Percentiles rank a stretch among this genome's conserved stretches.
phyloP scores from a whole-genome alignment of 768 basidiomycete species.

The Porpolomopsis calyptriformis region DNA sequence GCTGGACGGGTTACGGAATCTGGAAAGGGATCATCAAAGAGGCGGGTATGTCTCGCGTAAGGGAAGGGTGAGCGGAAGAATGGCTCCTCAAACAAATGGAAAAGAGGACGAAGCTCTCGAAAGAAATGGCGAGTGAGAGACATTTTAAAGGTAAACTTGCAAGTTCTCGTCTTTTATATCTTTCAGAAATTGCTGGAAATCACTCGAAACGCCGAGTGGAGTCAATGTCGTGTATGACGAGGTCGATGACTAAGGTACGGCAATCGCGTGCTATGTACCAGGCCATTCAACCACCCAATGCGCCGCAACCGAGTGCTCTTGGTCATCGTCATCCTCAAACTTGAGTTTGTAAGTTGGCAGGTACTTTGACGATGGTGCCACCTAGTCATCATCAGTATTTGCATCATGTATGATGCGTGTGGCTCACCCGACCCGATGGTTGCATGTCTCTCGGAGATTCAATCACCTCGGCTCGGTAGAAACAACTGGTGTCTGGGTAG shows the following conservation, averaged over 20 bases:
- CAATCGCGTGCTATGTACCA: conserved; percentile 17
- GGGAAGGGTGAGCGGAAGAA: conserved; percentile 29
- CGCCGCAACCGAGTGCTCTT: conserved; percentile 66
- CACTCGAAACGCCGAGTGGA: background rate
- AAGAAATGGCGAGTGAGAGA: conserved; percentile 55
- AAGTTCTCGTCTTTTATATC: background rate
- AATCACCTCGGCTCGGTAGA: conserved; percentile 79
- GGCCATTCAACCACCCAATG: conserved; percentile 81
- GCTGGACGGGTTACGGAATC: conserved; percentile 35
- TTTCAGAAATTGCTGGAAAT: background rate
- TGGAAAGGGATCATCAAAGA: conserved; percentile 42
- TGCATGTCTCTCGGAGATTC: conserved; percentile 45
- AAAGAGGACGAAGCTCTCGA: conserved; percentile 63
- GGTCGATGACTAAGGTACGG: background rate
- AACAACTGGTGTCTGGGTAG: conserved; percentile 88
- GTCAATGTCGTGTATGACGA: background rate
- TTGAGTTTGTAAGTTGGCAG: conserved; percentile 63
- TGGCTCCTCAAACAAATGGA: conserved; percentile 70
- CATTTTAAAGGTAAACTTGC: conserved; percentile 28
- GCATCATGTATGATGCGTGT: background rate
- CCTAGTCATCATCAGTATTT: conserved; percentile 13
- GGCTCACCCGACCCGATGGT: conserved; percentile 25
- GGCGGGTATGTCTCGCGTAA: conserved; percentile 19
- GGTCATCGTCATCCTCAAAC: conserved; percentile 84
- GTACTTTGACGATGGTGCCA: conserved; percentile 33